Evolutionary conservation across 2,329 filamentous ascomycete genomes (phyloP).

Genomic region (Arthrobotrys conoides): DNA sequence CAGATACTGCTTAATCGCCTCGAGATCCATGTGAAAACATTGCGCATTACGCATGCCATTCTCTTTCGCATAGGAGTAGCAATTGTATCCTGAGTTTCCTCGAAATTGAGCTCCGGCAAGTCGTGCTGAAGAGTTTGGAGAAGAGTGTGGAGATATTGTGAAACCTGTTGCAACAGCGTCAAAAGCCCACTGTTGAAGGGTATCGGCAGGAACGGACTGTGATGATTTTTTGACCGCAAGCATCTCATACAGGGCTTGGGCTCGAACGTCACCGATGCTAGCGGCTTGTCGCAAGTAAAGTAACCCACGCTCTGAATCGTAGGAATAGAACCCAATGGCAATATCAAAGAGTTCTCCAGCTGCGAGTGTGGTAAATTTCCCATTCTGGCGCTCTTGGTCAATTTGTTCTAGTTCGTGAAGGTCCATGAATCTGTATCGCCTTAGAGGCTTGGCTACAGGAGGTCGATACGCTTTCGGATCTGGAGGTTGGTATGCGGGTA

Average conservation of each 20-base stretch:
- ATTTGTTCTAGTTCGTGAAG: conserved; percentile 45
- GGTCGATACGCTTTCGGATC: conserved; percentile 22
- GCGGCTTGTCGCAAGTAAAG: conserved; percentile 52
- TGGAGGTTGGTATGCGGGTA: conserved; percentile 41
- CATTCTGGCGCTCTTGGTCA: conserved; percentile 47
- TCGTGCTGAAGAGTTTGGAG: background rate
- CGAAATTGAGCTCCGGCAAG: conserved; percentile 49
- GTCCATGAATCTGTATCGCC: conserved; percentile 37
- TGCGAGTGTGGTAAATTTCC: conserved; percentile 35
- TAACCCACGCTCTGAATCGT: conserved; percentile 37
- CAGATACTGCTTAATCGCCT: conserved; percentile 28
- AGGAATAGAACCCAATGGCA: conserved; percentile 52
- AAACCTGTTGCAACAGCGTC: conserved; percentile 52
- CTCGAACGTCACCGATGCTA: conserved; percentile 42
- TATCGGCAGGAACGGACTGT: conserved; percentile 31
- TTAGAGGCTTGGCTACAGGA: background rate
- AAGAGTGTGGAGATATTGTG: background rate
- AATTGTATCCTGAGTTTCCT: conserved; percentile 49
- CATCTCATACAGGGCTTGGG: conserved; percentile 44
- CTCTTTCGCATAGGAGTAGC: conserved; percentile 26
- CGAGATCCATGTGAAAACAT: conserved; percentile 40
- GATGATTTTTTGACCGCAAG: background rate
- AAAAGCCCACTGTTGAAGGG: conserved; percentile 49
- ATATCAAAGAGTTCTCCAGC: conserved; percentile 52
- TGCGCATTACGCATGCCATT: conserved; percentile 29